A percentile compares a stretch with the other conserved stretches of the same genome.
Conservation (phyloP, 1,284 basidiomycete species). For the Trichosporon faecale region DNA sequence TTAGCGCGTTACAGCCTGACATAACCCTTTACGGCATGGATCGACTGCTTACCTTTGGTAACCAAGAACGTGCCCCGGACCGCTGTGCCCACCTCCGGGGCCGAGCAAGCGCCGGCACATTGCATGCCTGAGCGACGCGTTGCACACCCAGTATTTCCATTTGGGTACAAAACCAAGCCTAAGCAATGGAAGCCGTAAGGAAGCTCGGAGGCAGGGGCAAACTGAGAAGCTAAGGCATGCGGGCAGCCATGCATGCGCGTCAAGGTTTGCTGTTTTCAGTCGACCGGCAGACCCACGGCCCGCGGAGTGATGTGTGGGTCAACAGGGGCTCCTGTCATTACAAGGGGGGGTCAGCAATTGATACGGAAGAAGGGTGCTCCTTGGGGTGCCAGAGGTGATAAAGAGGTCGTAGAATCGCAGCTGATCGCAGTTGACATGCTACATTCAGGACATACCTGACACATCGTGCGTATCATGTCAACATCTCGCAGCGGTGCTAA, state of each 20-base stretch:
- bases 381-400: background rate
- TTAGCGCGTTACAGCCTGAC: slow-evolving; percentile 4
- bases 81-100: background rate
- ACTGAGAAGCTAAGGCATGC: background rate
- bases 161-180: background rate
- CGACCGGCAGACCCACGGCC: background rate
- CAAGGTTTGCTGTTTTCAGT: too few species aligned
- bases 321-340: background rate
- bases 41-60: slow-evolving; percentile 11
- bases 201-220: background rate
- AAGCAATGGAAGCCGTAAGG: background rate
- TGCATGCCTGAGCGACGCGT: background rate
- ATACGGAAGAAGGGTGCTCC: background rate
- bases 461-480: background rate
- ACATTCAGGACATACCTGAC: background rate
- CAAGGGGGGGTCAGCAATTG: background rate
- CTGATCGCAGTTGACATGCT: background rate
- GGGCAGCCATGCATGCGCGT: too few species aligned
- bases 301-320: background rate
- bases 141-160: too few species aligned
- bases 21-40: slow-evolving; percentile 6
- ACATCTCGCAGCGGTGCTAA: background rate
- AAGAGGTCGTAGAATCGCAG: background rate
- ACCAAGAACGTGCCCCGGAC: background rate
- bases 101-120: background rate